Evolutionary conservation across 306 rosid species (phyloP).

Genomic region (Glycine tomentella): DNA sequence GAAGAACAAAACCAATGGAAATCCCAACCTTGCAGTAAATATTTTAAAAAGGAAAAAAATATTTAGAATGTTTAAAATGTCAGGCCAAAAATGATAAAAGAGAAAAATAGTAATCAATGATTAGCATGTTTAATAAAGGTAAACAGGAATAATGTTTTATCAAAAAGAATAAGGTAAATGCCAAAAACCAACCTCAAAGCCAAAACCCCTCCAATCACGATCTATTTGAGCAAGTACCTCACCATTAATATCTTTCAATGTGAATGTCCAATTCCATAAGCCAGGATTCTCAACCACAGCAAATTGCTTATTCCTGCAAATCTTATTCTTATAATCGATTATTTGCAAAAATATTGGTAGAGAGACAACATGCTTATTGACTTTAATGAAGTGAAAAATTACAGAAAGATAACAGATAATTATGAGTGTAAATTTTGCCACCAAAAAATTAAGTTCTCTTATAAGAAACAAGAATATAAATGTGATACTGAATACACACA

Average conservation of each 20-base stretch:
- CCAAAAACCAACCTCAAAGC: slow-evolving; percentile 82
- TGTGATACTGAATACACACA: slow-evolving; percentile 8
- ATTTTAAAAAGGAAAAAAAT: slow-evolving; percentile 3
- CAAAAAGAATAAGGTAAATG: slow-evolving; percentile 11
- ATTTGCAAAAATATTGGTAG: background rate
- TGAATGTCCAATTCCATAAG: slow-evolving; percentile 97
- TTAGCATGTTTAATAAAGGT: background rate
- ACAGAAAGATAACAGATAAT: background rate
- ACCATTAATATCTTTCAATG: slow-evolving; percentile 80
- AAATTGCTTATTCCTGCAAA: slow-evolving; percentile 82
- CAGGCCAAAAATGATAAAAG: background rate
- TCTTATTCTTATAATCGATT: slow-evolving; percentile 35
- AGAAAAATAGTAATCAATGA: slow-evolving; percentile 16
- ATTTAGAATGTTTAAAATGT: background rate
- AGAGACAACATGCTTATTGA: background rate
- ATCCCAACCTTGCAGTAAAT: background rate
- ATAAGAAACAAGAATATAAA: slow-evolving; percentile 1
- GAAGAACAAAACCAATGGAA: slow-evolving; percentile 28
- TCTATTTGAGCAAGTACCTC: slow-evolving; percentile 87
- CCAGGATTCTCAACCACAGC: slow-evolving; percentile 98
- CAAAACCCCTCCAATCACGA: slow-evolving; percentile 99
- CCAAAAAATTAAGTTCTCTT: background rate
- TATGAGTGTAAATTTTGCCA: background rate
- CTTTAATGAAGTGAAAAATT: background rate
- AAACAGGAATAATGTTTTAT: background rate